Conservation (phyloP, 2,329 filamentous ascomycete genomes). For the Xylaria sp. region DNA sequence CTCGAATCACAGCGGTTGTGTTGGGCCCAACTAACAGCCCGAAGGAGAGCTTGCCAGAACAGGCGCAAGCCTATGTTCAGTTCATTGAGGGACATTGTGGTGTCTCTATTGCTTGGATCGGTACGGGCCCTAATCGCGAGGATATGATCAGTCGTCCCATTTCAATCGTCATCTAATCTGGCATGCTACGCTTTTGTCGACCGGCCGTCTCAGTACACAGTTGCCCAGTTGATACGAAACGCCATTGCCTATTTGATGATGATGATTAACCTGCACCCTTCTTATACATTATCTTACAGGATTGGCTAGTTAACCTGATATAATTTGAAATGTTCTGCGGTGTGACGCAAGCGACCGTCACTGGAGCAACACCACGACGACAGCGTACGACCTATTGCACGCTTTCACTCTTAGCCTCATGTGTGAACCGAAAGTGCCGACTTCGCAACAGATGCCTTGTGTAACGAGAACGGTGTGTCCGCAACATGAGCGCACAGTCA, state of each 20-base stretch:
- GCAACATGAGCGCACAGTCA: neutral
- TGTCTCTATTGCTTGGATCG: constrained; percentile 27
- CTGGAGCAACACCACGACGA: neutral
- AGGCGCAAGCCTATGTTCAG: constrained; percentile 69
- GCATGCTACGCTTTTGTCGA: too few relatives aligned
- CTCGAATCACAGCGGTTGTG: neutral
- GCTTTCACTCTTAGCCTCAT: neutral
- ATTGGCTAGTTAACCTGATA: neutral
- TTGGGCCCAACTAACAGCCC: neutral
- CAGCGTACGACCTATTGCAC: neutral
- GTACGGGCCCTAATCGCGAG: constrained; percentile 11
- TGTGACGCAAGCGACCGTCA: neutral
- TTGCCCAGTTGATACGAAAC: too few relatives aligned
- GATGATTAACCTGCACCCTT: neutral
- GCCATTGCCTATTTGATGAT: too few relatives aligned
- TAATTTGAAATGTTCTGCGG: constrained; percentile 23
- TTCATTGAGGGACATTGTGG: constrained; percentile 30
- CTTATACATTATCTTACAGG: too few relatives aligned
- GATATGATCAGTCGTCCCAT: constrained; percentile 15
- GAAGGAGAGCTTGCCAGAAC: constrained; percentile 61
- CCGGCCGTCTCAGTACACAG: neutral
- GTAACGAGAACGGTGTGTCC: neutral
- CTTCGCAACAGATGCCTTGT: neutral
- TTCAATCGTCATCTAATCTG: neutral
- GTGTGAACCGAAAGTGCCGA: neutral